A percentile compares a stretch with the other conserved stretches of the same genome.
Evolutionary conservation across 169 alveolate genomes (phyloP).

Genomic region (Plasmodium gaboni): DNA sequence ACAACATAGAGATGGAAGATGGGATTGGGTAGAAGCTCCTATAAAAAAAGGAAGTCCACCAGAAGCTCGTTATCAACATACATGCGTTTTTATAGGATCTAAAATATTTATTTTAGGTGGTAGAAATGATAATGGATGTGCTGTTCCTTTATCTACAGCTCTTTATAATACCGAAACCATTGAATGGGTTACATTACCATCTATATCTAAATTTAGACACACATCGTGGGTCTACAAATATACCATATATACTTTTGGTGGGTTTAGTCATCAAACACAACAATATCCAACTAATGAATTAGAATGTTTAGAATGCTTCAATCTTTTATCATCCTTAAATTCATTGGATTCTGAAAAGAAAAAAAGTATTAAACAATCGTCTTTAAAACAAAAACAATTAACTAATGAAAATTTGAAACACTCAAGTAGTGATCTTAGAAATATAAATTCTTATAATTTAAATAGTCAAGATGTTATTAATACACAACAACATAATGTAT

Average conservation of each 20-base stretch:
- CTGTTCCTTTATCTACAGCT: constrained; percentile 91
- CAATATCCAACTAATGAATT: constrained; percentile 93
- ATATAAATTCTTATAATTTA: constrained; percentile 23
- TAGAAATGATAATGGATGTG: constrained; percentile 93
- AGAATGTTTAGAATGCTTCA: constrained; percentile 84
- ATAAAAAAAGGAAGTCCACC: constrained; percentile 91
- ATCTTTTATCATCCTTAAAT: constrained; percentile 32
- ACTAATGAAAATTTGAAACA: constrained; percentile 18
- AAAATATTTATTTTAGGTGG: constrained; percentile 97
- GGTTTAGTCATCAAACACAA: constrained; percentile 96
- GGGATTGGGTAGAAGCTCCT: constrained; percentile 99
- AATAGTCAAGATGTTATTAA: constrained; percentile 56
- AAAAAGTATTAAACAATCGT: constrained; percentile 39
- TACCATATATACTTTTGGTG: constrained; percentile 94
- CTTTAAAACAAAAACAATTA: constrained; percentile 49
- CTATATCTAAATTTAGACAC: constrained; percentile 94
- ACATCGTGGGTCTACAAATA: constrained; percentile 93
- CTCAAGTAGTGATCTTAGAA: constrained; percentile 13
- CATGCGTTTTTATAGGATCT: constrained; percentile 91
- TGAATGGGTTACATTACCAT: constrained; percentile 94
- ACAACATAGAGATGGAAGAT: constrained; percentile 99
- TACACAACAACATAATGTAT: constrained; percentile 11
- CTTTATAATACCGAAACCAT: constrained; percentile 96
- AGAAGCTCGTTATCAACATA: constrained; percentile 94
- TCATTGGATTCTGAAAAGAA: constrained; percentile 55